Evolutionary conservation across 257 asterid species (phyloP).

Genomic region (Capsicum baccatum): DNA sequence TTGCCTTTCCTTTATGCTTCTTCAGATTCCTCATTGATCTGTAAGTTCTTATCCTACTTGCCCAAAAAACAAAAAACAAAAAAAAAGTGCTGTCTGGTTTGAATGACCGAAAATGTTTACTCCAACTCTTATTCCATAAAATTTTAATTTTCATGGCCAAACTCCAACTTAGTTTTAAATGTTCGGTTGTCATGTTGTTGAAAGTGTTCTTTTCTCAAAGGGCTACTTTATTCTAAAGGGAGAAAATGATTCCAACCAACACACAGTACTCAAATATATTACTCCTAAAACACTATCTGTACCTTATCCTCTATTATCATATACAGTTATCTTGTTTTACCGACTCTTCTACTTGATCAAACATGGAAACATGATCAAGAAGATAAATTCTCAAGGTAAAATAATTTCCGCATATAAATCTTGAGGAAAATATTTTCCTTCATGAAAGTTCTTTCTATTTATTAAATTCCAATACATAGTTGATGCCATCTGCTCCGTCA

Average conservation of each 20-base stretch:
- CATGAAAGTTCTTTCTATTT: neutral
- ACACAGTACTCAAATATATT: too few species aligned
- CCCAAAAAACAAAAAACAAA: neutral
- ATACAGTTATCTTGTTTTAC: neutral
- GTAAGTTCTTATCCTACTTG: constrained; percentile 5
- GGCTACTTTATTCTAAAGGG: too few species aligned
- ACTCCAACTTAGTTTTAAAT: too few species aligned
- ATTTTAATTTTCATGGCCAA: too few species aligned
- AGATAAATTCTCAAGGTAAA: neutral
- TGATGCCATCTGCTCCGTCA: neutral
- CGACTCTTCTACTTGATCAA: neutral
- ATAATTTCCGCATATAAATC: neutral
- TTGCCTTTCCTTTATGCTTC: constrained; percentile 64
- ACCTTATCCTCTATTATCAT: neutral
- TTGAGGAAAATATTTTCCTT: neutral
- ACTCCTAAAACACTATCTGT: neutral
- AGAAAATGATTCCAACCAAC: neutral
- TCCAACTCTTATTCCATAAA: too few species aligned
- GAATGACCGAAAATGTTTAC: neutral
- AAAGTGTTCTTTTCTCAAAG: neutral
- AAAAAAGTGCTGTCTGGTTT: neutral
- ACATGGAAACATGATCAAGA: neutral
- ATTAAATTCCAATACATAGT: neutral
- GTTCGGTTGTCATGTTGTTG: too few species aligned
- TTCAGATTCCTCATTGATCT: constrained; percentile 58